phyloP scores from a whole-genome alignment of 1,139 yeast genomes.

The Neolecta irregularis region DNA sequence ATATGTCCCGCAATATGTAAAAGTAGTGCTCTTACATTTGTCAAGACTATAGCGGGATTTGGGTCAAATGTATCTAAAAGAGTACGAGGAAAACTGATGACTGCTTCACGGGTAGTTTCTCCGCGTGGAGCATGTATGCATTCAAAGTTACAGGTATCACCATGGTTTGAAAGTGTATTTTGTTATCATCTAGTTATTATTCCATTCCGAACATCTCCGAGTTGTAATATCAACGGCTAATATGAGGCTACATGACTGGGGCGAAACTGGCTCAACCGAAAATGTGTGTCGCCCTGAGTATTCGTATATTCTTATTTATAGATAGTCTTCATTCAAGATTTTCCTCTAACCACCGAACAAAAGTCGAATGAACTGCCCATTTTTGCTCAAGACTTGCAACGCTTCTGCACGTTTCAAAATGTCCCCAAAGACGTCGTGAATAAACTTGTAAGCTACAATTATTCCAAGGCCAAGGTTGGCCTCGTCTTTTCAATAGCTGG shows the following conservation, averaged over 20 bases:
- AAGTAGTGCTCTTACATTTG: too few species aligned
- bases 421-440: constrained; percentile 13
- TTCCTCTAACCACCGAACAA: constrained; percentile 12
- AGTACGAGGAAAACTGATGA: constrained; percentile 15
- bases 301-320: constrained; percentile 7
- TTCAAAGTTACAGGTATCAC: constrained; percentile 13
- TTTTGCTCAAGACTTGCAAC: constrained; percentile 15
- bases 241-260: constrained; percentile 18
- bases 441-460: constrained; percentile 13
- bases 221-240: constrained; percentile 18
- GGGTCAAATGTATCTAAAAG: too few species aligned
- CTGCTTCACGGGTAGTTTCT: constrained; percentile 9
- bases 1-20: too few species aligned
- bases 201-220: constrained; percentile 15
- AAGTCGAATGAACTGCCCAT: too few species aligned
- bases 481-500: too few species aligned
- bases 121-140: constrained; percentile 17
- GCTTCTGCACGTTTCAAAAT: constrained; percentile 13
- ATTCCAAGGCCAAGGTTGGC: constrained; percentile 12
- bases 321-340: constrained; percentile 17
- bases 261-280: constrained; percentile 17
- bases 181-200: constrained; percentile 13
- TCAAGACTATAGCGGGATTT: too few species aligned
- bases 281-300: constrained; percentile 8
- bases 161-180: neutral